These are phyloP conservation scores for Citrullus mucosospermus DNA, from an alignment of 306 rosid genomes.

Conservation along the genomic window DNA sequence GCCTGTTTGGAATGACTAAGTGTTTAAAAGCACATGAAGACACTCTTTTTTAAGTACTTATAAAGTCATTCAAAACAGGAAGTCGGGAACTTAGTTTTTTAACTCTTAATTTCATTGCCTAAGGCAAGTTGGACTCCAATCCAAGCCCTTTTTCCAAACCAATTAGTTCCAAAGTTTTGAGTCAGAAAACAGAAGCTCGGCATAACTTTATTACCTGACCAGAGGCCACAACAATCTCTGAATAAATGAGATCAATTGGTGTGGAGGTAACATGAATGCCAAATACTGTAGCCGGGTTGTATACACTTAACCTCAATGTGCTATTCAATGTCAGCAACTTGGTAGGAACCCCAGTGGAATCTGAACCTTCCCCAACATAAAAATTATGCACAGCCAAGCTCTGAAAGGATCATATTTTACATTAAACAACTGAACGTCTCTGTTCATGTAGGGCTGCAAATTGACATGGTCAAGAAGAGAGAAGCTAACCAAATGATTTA, in stretches of 20 bases:
- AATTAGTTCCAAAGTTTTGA: constrained; percentile 1
- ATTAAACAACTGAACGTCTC: neutral
- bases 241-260: constrained; percentile 52
- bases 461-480: neutral
- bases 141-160: neutral
- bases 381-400: constrained; percentile 57
- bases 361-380: constrained; percentile 71
- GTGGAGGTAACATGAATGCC: constrained; percentile 83
- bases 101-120: neutral
- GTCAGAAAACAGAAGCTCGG: neutral
- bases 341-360: constrained; percentile 70
- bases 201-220: constrained; percentile 45
- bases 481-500: neutral
- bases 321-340: constrained; percentile 74
- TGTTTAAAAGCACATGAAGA: too few species aligned
- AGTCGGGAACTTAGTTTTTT: neutral
- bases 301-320: constrained; percentile 46
- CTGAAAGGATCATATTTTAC: constrained; percentile 31
- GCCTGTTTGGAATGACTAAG: neutral
- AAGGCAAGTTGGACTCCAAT: neutral
- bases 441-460: neutral
- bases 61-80: neutral
- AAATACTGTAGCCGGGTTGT: constrained; percentile 79
- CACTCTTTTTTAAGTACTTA: neutral
- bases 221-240: constrained; percentile 62